Evolutionary conservation across 148 eudicot genomes (phyloP).

Genomic region (Amaranthus palmeri): DNA sequence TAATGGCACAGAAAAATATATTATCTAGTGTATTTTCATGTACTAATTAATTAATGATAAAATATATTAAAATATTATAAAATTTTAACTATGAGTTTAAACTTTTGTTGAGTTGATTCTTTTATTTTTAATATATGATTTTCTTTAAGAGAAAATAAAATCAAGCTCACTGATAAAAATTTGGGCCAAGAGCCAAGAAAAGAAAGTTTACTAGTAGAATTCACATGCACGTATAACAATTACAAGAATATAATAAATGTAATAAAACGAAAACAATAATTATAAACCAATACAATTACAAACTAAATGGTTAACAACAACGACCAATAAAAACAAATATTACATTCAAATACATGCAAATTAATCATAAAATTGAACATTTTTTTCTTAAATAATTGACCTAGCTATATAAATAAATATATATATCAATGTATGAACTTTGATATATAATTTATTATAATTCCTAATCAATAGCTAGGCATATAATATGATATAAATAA

Average conservation of each 20-base stretch:
- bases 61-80: too few relatives aligned
- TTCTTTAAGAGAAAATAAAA: too few relatives aligned
- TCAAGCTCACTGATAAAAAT: too few relatives aligned
- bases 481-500: background rate
- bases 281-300: background rate
- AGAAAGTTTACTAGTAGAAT: too few relatives aligned
- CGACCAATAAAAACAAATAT: background rate
- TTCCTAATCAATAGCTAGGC: background rate
- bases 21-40: too few relatives aligned
- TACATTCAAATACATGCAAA: conserved; percentile 3
- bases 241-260: background rate
- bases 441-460: background rate
- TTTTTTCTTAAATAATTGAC: background rate
- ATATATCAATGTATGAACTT: conserved; percentile 1
- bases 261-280: background rate
- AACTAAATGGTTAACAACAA: background rate
- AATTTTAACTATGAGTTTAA: too few relatives aligned
- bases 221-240: too few relatives aligned
- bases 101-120: too few relatives aligned
- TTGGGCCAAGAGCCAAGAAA: too few relatives aligned
- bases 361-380: background rate
- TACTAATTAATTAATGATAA: too few relatives aligned
- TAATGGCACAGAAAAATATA: too few relatives aligned
- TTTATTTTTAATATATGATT: too few relatives aligned
- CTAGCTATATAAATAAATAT: background rate